Conservation (phyloP, 345 rosid genomes). For the Diplotaxis tenuifolia region DNA sequence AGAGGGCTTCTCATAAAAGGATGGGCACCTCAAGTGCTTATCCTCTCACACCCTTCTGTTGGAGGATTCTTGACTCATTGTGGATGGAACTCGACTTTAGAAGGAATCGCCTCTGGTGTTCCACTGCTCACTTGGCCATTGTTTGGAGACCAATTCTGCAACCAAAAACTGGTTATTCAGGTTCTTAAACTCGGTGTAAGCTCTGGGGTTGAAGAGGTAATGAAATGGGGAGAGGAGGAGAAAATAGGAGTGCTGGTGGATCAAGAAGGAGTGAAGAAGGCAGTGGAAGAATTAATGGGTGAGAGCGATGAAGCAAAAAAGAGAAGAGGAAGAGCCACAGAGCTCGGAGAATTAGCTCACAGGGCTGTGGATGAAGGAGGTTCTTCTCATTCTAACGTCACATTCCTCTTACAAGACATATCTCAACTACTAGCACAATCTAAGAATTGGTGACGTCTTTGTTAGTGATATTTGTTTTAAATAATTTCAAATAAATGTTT, state of each 20-base stretch:
- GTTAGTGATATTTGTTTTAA: background rate
- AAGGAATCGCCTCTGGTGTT: background rate
- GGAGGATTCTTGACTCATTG: background rate
- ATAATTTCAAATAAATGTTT: background rate
- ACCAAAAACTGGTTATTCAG: background rate
- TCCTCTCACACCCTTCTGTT: background rate
- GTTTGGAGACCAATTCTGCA: background rate
- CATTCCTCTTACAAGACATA: background rate
- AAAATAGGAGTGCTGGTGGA: background rate
- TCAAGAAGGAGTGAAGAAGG: background rate
- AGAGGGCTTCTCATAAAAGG: background rate
- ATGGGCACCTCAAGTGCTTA: background rate
- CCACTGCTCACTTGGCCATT: background rate
- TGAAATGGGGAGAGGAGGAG: background rate
- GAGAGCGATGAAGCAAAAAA: background rate
- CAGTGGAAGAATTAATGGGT: background rate
- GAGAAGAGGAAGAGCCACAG: background rate
- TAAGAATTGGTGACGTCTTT: background rate
- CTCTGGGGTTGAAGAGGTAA: background rate
- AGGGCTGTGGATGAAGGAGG: background rate
- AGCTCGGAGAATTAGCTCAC: background rate
- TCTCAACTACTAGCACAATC: background rate
- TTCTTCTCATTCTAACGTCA: background rate
- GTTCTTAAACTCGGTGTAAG: background rate
- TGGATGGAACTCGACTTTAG: background rate